Conservation (phyloP, 73 alveolate species). For the Urostyla sp. region DNA sequence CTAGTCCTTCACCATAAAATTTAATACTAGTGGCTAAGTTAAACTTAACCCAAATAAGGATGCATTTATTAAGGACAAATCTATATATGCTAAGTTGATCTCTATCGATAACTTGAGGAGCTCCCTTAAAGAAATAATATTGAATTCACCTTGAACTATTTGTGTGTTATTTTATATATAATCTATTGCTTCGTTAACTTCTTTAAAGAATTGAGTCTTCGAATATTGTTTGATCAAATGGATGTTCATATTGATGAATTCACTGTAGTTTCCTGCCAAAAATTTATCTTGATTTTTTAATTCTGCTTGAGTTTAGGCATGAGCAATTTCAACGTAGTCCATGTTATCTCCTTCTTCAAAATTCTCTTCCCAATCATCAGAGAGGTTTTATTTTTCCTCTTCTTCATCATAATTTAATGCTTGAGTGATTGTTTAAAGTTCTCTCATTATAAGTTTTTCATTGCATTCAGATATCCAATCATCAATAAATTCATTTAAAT, state of each 20-base stretch:
- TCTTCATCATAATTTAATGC: background rate
- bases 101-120: slow-evolving; percentile 59
- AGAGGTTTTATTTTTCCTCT: background rate
- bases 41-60: slow-evolving; percentile 60
- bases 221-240: slow-evolving; percentile 22
- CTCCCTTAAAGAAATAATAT: slow-evolving; percentile 39
- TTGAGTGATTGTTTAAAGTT: background rate
- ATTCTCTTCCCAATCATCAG: background rate
- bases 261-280: background rate
- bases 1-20: slow-evolving; percentile 34
- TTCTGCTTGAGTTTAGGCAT: slow-evolving; percentile 3
- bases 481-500: too few relatives aligned
- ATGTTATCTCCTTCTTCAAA: background rate
- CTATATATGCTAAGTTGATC: slow-evolving; percentile 63
- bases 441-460: slow-evolving; percentile 32
- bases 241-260: slow-evolving; percentile 3
- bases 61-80: slow-evolving; percentile 16
- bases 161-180: slow-evolving; percentile 10
- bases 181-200: slow-evolving; percentile 35
- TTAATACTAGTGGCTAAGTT: slow-evolving; percentile 57
- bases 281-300: background rate
- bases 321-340: background rate
- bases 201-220: slow-evolving; percentile 30
- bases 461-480: too few relatives aligned
- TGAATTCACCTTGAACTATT: slow-evolving; percentile 14